A percentile compares a stretch with the other conserved stretches of the same genome.
Evolutionary conservation across 345 rosid genomes (phyloP).

Genomic region (Eucalyptus marginata): DNA sequence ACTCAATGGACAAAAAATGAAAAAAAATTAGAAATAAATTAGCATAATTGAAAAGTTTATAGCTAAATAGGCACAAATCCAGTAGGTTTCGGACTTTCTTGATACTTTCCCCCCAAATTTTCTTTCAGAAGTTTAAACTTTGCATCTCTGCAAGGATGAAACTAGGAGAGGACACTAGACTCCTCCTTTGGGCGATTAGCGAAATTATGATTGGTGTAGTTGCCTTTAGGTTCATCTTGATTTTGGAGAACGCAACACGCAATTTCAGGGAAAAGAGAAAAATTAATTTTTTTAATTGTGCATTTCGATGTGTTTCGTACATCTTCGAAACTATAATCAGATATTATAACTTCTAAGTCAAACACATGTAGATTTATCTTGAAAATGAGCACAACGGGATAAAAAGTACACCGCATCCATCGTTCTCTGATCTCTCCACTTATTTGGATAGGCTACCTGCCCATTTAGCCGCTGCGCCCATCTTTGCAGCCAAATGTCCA

Average conservation of each 20-base stretch:
- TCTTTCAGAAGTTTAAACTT: background rate
- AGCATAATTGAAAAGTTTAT: too few species aligned
- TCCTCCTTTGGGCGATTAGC: background rate
- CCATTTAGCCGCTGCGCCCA: background rate
- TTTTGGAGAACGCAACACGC: background rate
- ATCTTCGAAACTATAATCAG: background rate
- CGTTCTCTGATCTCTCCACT: background rate
- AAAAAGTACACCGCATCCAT: background rate
- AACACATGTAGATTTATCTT: background rate
- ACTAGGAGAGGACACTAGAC: background rate
- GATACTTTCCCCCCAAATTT: accelerated
- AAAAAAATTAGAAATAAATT: too few species aligned
- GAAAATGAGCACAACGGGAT: background rate
- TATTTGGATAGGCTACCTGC: background rate
- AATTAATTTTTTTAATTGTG: background rate
- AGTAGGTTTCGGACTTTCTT: accelerated
- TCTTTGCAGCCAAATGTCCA: background rate
- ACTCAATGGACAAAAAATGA: too few species aligned
- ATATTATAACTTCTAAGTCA: background rate
- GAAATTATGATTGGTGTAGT: background rate
- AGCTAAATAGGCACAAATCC: background rate
- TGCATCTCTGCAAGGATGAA: background rate
- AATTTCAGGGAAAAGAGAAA: background rate
- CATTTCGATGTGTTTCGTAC: background rate
- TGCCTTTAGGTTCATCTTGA: background rate